Evolutionary conservation across 2,329 filamentous ascomycete genomes (phyloP).

Genomic region (Botryotinia globosa): DNA sequence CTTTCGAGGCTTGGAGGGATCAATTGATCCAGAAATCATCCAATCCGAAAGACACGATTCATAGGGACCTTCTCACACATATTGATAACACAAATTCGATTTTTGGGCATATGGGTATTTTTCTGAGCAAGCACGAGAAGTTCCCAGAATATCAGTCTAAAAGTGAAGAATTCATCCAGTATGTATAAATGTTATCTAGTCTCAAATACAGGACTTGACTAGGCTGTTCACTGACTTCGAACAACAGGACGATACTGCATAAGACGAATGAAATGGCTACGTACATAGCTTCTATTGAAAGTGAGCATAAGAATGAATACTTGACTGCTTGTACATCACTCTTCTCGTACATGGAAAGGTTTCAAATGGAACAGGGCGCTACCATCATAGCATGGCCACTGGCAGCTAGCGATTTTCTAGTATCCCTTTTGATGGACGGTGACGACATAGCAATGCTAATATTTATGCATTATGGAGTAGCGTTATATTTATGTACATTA

Average conservation of each 20-base stretch:
- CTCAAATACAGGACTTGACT: background rate
- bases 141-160: background rate
- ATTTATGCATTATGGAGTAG: constrained; percentile 7
- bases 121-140: background rate
- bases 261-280: background rate
- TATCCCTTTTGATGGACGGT: background rate
- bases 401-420: background rate
- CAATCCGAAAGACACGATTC: background rate
- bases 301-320: background rate
- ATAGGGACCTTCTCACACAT: background rate
- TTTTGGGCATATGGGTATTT: background rate
- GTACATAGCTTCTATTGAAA: background rate
- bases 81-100: background rate
- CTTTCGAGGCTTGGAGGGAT: background rate
- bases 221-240: background rate
- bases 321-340: background rate
- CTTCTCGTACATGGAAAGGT: background rate
- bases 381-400: background rate
- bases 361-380: background rate
- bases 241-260: background rate
- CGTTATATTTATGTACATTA: background rate
- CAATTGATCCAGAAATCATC: background rate
- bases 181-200: background rate
- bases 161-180: background rate
- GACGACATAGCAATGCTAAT: constrained; percentile 1